Conservation (phyloP, 768 basidiomycete genomes). For the Amanita subjunquillea region DNA sequence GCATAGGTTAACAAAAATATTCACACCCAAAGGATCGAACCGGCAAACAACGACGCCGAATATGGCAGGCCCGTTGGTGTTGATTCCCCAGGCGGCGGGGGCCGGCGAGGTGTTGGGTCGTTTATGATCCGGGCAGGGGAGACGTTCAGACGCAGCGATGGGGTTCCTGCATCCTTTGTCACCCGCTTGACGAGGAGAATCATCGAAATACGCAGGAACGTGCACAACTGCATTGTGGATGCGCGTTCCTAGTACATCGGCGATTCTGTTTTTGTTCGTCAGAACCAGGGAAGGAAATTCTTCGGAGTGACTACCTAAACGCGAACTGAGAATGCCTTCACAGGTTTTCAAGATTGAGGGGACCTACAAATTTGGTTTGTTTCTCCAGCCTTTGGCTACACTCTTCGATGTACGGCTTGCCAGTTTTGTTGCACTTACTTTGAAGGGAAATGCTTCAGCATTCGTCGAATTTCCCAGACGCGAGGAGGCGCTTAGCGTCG, state of each 20-base stretch:
- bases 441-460: conserved; percentile 95
- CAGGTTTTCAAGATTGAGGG: neutral
- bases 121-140: conserved; percentile 99
- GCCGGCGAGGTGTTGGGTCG: too few species aligned
- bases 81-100: too few species aligned
- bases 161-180: conserved; percentile 95
- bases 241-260: conserved; percentile 85
- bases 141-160: conserved; percentile 91
- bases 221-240: conserved; percentile 91
- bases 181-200: conserved; percentile 96
- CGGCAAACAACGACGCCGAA: too few species aligned
- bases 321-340: conserved; percentile 29
- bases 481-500: conserved; percentile 97
- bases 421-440: conserved; percentile 74
- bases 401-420: conserved; percentile 80
- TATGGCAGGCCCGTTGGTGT: too few species aligned
- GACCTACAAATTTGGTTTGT: conserved; percentile 84
- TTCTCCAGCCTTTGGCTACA: conserved; percentile 90
- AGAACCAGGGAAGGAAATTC: conserved; percentile 98
- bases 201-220: conserved; percentile 97
- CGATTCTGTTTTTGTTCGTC: conserved; percentile 95
- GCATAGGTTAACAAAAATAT: too few species aligned
- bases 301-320: conserved; percentile 89
- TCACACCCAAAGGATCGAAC: too few species aligned
- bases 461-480: conserved; percentile 87